Evolutionary conservation across 495 filamentous ascomycete species (phyloP).

Genomic region (Neurospora cerealis): DNA sequence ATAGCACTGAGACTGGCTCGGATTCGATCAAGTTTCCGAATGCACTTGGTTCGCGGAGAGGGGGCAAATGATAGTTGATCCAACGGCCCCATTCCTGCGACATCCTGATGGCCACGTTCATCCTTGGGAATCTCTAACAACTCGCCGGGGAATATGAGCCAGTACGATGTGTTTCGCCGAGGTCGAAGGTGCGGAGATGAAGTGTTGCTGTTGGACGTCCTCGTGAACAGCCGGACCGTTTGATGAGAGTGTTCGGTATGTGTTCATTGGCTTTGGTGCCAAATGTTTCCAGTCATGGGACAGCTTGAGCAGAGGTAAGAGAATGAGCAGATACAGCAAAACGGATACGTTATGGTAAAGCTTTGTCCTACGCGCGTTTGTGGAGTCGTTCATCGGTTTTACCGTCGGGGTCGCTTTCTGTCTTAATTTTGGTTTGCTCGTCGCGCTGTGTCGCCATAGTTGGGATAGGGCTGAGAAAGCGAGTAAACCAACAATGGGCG

Average conservation of each 20-base stretch:
- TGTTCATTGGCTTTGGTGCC: background rate
- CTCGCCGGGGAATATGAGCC: background rate
- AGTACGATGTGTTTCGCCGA: background rate
- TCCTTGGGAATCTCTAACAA: background rate
- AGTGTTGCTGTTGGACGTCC: background rate
- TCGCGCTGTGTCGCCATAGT: background rate
- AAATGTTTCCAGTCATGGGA: background rate
- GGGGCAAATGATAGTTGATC: background rate
- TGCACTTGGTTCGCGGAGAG: background rate
- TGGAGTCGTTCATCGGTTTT: background rate
- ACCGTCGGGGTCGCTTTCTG: background rate
- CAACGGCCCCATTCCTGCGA: background rate
- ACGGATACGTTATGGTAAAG: background rate
- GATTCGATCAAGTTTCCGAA: background rate
- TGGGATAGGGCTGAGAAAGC: background rate
- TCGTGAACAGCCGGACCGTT: background rate
- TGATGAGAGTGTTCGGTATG: background rate
- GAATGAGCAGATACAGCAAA: background rate
- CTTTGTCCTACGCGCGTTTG: background rate
- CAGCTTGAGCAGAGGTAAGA: background rate
- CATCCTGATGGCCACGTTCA: background rate
- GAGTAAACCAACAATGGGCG: background rate
- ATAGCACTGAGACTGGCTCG: background rate
- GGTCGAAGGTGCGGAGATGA: background rate
- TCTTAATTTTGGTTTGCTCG: background rate